Evolutionary conservation across 306 rosid genomes (phyloP).

Genomic region (Fragaria vesca): DNA sequence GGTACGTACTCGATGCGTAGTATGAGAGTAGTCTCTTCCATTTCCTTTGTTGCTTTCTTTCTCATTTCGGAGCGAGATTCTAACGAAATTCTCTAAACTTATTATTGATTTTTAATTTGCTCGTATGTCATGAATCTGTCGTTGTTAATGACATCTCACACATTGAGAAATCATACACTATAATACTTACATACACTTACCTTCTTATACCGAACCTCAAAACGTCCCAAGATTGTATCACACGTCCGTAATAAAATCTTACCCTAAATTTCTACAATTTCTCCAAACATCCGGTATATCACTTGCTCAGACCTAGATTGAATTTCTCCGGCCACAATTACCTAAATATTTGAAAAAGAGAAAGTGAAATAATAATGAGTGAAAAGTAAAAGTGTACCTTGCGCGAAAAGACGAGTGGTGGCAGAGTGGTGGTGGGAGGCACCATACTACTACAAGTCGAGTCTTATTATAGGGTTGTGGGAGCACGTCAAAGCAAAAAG

Average conservation of each 20-base stretch:
- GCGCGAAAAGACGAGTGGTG: conserved; percentile 10
- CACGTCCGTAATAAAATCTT: background rate
- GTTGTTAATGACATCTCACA: background rate
- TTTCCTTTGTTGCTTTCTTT: background rate
- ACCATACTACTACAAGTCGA: background rate
- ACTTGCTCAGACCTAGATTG: background rate
- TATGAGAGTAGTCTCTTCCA: background rate
- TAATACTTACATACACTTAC: background rate
- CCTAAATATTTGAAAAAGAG: background rate
- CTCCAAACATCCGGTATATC: background rate
- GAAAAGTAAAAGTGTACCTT: background rate
- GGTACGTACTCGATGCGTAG: background rate
- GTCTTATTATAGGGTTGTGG: conserved; percentile 1
- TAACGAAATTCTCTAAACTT: too few species aligned
- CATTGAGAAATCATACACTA: background rate
- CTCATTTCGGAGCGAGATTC: background rate
- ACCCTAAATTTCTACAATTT: too few species aligned
- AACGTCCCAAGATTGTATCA: background rate
- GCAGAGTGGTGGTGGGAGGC: conserved; percentile 8
- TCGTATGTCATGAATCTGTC: background rate
- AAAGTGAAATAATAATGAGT: background rate
- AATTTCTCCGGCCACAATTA: background rate
- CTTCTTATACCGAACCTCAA: too few species aligned
- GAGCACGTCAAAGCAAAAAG: conserved; percentile 30
- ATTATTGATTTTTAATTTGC: too few species aligned